A percentile compares a stretch with the other conserved stretches of the same genome.
phyloP scores from a whole-genome alignment of 2,329 filamentous ascomycete genomes.

The Cadophora sp. region DNA sequence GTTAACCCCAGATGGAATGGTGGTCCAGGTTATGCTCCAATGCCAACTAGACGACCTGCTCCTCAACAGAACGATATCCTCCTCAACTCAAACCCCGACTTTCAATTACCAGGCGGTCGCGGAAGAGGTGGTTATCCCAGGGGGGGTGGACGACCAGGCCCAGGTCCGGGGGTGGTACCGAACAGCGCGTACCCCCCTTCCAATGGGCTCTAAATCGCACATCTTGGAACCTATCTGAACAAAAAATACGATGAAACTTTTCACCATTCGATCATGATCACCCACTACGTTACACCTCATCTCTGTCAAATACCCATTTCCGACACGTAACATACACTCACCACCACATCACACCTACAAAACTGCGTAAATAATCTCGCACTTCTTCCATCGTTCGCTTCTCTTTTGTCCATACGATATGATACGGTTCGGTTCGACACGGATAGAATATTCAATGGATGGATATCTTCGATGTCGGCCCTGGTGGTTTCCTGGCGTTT shows the following conservation, averaged over 20 bases:
- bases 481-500: neutral
- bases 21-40: conserved; percentile 43
- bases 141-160: conserved; percentile 35
- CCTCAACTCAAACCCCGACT: conserved; percentile 84
- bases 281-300: neutral
- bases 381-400: neutral
- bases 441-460: neutral
- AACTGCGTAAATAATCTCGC: conserved; percentile 38
- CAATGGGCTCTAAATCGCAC: conserved; percentile 29
- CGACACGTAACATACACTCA: neutral
- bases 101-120: conserved; percentile 66
- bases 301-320: conserved; percentile 29
- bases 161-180: conserved; percentile 56
- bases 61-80: conserved; percentile 72
- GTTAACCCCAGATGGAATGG: conserved; percentile 86
- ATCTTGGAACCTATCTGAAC: neutral
- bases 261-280: conserved; percentile 29
- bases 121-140: conserved; percentile 32
- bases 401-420: conserved; percentile 5
- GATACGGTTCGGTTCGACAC: neutral
- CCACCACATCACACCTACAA: neutral
- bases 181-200: conserved; percentile 59
- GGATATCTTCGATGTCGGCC: neutral
- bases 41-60: conserved; percentile 38
- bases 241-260: conserved; percentile 26